Conservation (phyloP, 116 monocot genomes). For the Phalaenopsis hybrid region DNA sequence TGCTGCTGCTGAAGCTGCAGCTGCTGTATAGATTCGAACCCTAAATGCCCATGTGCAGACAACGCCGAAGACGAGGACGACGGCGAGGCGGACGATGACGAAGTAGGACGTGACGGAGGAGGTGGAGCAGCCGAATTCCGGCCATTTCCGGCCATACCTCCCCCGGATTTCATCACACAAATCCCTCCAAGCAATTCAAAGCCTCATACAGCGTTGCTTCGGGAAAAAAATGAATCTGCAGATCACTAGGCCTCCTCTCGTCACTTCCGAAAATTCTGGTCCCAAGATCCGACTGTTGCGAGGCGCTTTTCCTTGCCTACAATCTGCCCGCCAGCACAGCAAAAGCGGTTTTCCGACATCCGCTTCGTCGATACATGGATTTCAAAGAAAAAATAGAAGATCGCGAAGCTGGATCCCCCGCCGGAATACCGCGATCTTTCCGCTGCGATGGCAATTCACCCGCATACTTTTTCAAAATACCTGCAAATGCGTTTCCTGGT, state of each 20-base stretch:
- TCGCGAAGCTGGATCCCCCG: not conserved
- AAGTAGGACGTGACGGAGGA: constrained; percentile 35
- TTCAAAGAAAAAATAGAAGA: not conserved
- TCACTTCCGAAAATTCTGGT: not conserved
- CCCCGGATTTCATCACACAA: constrained; percentile 36
- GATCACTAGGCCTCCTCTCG: not conserved
- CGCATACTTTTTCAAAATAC: constrained; percentile 1
- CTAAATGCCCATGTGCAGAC: constrained; percentile 19
- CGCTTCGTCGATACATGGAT: constrained; percentile 1
- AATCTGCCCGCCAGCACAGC: not conserved
- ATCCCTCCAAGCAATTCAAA: not conserved
- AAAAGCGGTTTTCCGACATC: not conserved
- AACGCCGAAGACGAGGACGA: constrained; percentile 6
- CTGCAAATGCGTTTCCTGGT: not conserved
- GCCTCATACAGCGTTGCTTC: not conserved
- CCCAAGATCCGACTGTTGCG: not conserved
- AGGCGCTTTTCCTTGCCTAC: not conserved
- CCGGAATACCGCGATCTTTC: constrained; percentile 4
- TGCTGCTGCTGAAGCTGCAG: constrained; percentile 19
- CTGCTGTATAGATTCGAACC: constrained; percentile 35
- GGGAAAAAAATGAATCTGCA: not conserved
- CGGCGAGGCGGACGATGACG: constrained; percentile 14
- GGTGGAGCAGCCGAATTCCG: constrained; percentile 22
- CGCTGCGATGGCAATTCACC: not conserved
- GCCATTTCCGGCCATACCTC: constrained; percentile 24